Base-by-base conservation (phyloP, 169 alveolate genomes). In the Plasmodium sp. region DNA sequence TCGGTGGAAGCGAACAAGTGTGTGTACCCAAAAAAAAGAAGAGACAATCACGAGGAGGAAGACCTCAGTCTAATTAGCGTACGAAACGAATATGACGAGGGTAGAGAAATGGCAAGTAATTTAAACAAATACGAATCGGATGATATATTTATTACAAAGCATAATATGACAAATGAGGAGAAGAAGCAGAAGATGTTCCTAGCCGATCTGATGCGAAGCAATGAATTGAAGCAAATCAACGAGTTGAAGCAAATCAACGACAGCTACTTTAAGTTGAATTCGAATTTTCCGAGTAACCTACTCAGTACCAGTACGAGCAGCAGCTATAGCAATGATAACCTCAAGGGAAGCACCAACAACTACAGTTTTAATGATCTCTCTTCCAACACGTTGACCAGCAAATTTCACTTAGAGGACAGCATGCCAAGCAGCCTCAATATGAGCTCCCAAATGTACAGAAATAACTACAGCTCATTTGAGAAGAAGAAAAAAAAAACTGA, bases 271-370 rank as follows among this genome's bases (percentile, higher is more conserved):
- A 86, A 86, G 72, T 33, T 86, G 48, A 83, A 77, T 36, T 77
- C 93, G 14, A 86, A 86, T 56, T 77, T 86, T 12, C 84, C 93
- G 51, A 86, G 93, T 45, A 86, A 86, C 58, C 81, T 86, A 31
- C 71, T 86, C 45, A 86, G 93, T 39, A 86, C 93, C 62, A 86
- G 93, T 41, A 86, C 93, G 9, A 86, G 93, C 62, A 79, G 93
- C 45, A 77, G 93, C 62, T 86, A 75, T 56, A 75, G 74, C 80
- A 86, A 86, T 86, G 93, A 86, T 36, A 86, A 86, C 58, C 71
- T 75, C 7, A 86, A 77, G 81, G 48, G 43, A 1, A 86, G 56
- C 48, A 36, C 81, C 36, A 34, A 33, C 31, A 86, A 86, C 45
- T 86, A 54, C 80, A 77, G 83, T 9, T 54, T 86, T 14, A 75